These are phyloP conservation scores for Straminergon stramineum DNA, from an alignment of 225 moss, liverwort and hornwort species.

Conservation along the genomic window DNA sequence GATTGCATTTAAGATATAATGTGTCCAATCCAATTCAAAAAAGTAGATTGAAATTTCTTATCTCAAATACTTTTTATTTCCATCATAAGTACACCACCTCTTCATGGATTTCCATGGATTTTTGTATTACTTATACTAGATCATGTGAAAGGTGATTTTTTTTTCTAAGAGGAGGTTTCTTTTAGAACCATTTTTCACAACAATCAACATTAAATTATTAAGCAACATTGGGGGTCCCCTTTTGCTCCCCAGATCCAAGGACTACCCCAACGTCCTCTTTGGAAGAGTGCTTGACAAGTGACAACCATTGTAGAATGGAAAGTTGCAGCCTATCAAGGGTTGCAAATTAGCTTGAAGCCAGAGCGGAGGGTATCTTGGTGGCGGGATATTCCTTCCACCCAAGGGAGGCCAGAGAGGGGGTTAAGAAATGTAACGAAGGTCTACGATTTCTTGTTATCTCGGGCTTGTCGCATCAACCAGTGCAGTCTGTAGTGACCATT, in stretches of 20 bases:
- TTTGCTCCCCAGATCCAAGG: background rate
- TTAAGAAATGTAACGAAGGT: background rate
- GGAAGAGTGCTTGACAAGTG: background rate
- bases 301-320: background rate
- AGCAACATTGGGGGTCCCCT: background rate
- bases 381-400: background rate
- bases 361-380: background rate
- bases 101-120: background rate
- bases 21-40: background rate
- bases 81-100: background rate
- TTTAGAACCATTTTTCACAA: background rate
- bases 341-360: background rate
- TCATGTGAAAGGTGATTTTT: background rate
- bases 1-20: background rate
- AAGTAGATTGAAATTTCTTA: background rate
- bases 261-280: background rate
- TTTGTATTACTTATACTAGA: background rate
- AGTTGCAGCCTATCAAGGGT: background rate
- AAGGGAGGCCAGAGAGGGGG: background rate
- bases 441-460: background rate
- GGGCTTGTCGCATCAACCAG: background rate
- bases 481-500: background rate
- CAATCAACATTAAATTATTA: background rate
- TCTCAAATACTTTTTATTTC: background rate
- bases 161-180: background rate